phyloP scores from a whole-genome alignment of 495 filamentous ascomycete species.

The Podospora appendiculata region DNA sequence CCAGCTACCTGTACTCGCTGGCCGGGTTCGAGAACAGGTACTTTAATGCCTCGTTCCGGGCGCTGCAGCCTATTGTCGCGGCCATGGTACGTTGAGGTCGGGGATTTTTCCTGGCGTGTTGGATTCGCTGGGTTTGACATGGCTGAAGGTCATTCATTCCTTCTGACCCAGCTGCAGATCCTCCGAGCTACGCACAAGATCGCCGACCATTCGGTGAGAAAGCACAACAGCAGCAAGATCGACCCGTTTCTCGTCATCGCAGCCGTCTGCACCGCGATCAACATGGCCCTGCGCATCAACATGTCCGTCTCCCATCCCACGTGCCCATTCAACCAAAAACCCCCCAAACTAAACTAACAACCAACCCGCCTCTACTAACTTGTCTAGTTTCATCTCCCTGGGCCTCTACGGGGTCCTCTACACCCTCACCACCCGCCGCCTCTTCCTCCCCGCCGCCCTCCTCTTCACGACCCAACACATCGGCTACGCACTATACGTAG shows the following conservation, averaged over 20 bases:
- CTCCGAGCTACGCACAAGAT: conserved; percentile 6
- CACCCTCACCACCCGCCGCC: conserved; percentile 3
- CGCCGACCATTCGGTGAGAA: conserved; percentile 6
- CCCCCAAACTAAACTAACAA: not conserved
- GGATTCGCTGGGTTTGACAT: no score
- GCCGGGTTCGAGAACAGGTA: conserved; percentile 9
- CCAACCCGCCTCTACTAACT: no score
- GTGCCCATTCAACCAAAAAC: not conserved
- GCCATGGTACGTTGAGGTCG: not conserved
- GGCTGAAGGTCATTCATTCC: no score
- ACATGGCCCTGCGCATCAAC: conserved; percentile 7
- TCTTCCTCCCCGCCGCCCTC: conserved; percentile 4
- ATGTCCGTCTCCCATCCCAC: not conserved
- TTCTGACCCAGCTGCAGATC: not conserved
- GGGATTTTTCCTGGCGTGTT: not conserved
- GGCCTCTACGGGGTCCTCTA: conserved; percentile 7
- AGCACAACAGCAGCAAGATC: conserved; percentile 6
- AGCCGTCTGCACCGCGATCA: conserved; percentile 5
- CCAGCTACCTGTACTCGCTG: conserved; percentile 7
- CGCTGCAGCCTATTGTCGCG: conserved; percentile 9
- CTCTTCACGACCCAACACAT: conserved; percentile 5
- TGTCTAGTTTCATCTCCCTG: conserved; percentile 7
- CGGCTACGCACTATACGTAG: conserved; percentile 4
- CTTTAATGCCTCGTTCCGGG: conserved; percentile 7
- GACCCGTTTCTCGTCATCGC: conserved; percentile 9